Base-by-base conservation (phyloP, 129 eudicot species). In the Flaveria linearis region DNA sequence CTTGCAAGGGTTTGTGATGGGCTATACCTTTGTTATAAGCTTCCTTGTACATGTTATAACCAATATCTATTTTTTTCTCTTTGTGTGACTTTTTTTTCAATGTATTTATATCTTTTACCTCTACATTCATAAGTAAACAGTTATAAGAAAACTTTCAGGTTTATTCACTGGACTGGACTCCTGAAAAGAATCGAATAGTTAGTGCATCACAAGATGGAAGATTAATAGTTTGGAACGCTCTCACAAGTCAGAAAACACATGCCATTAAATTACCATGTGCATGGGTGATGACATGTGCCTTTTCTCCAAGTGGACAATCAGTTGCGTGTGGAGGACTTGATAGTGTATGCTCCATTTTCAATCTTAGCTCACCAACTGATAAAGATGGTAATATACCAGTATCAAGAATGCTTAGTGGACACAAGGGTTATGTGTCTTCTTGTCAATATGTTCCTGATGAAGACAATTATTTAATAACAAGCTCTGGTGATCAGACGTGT, bases 171-270 rank as follows among this genome's bases (percentile, higher is more conserved):
- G 98, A 93, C 78, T 91, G 98, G 98, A 88, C 98, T 68, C 84
- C 89, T 18, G 98, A 93, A 45, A 91, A 81, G 81, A 93, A 93
- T 77, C 91, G 96, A 46, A 88, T 93, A 4, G 97, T 93, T 26
- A 91, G 98, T 82, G 98, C 98, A 52, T 93, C 98, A 16, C 98
- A 91, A 83, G 98, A 93, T 76, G 97, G 98, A 42, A 87, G 98
- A 69, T 81, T 93, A 71, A 93, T 93, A 74, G 97, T 93, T 26
- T 93, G 98, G 98, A 93, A 93, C 63, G 96, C 96, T 78, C 92
- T 93, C 75, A 93, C 97, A 60, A 93, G 98, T 86, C 98, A 93
- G 79, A 93, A 93, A 76, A 93, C 96, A 64, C 97, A 93, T 76
- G 89, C 96, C 39, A 93, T 93, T 36, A 93, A 88, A 81, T 84